Percentiles rank a stretch among this genome's conserved stretches.
phyloP scores from a whole-genome alignment of 345 rosid species.

The Conringia planisiliqua region DNA sequence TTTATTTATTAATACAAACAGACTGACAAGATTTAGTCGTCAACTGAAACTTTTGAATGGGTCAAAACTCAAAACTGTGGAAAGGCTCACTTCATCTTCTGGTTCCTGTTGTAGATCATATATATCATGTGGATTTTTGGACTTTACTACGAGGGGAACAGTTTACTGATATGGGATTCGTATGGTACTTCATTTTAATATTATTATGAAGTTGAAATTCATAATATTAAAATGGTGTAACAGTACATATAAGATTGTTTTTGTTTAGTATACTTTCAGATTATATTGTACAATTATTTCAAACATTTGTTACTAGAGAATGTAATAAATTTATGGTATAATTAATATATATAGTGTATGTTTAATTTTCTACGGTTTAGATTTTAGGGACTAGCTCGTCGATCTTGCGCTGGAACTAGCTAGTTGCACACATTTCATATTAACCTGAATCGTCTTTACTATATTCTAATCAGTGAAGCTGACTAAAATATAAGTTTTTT shows the following conservation, averaged over 20 bases:
- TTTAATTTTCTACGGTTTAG: background rate
- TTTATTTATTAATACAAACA: background rate
- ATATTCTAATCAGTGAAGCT: too few species aligned
- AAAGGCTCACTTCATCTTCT: conserved; percentile 26
- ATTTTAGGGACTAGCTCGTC: background rate
- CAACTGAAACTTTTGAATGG: background rate
- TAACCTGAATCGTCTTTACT: background rate
- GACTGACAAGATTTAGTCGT: conserved; percentile 26
- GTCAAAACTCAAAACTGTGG: conserved; percentile 25
- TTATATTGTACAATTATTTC: background rate
- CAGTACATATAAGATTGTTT: background rate
- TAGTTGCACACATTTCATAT: background rate
- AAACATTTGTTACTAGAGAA: background rate
- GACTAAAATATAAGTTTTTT: too few species aligned
- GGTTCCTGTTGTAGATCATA: conserved; percentile 20
- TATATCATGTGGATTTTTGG: conserved; percentile 25
- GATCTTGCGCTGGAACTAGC: background rate
- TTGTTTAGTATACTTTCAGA: background rate
- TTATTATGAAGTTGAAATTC: background rate
- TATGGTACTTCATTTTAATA: background rate
- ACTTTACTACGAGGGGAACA: conserved; percentile 18
- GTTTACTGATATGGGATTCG: background rate
- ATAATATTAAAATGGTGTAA: background rate
- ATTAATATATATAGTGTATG: background rate
- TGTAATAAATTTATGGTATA: background rate